Conservation (phyloP, 306 rosid genomes). For the Begonia masoniana region DNA sequence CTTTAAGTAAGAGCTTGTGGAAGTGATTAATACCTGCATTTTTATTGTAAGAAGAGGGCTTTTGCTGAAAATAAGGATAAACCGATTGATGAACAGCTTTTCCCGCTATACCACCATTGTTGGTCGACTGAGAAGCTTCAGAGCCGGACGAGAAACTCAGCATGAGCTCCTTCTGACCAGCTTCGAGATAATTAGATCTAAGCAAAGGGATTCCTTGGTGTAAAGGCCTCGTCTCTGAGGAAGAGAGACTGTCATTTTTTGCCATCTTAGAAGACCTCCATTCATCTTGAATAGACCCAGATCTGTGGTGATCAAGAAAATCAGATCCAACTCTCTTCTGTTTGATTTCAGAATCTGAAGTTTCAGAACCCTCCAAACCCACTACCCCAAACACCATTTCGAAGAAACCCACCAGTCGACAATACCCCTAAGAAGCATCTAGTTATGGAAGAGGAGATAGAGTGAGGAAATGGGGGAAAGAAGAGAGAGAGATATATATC, state of each 20-base stretch:
- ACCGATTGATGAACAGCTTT: slow-evolving; percentile 11
- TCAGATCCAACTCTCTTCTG: slow-evolving; percentile 30
- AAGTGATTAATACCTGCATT: slow-evolving; percentile 19
- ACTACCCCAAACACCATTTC: slow-evolving; percentile 36
- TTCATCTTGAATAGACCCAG: slow-evolving; percentile 22
- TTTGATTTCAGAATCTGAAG: slow-evolving; percentile 14
- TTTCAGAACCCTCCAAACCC: slow-evolving; percentile 21
- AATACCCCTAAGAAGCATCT: slow-evolving; percentile 16
- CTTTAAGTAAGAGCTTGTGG: too few relatives aligned
- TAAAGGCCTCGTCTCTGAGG: slow-evolving; percentile 23
- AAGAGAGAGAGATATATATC: neutral
- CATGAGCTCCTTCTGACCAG: slow-evolving; percentile 30
- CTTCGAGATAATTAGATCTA: slow-evolving; percentile 26
- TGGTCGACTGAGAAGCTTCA: slow-evolving; percentile 14
- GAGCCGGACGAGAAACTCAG: slow-evolving; percentile 38
- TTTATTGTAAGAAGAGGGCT: slow-evolving; percentile 12
- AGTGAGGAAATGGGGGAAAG: slow-evolving; percentile 7
- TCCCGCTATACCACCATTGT: slow-evolving; percentile 10
- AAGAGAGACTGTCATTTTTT: slow-evolving; percentile 15
- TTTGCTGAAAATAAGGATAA: slow-evolving; percentile 20
- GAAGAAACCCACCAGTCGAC: slow-evolving; percentile 19
- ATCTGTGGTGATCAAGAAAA: slow-evolving; percentile 22
- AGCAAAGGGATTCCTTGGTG: slow-evolving; percentile 21
- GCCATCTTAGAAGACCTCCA: slow-evolving; percentile 23
- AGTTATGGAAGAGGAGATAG: slow-evolving; percentile 11